A percentile compares a stretch with the other conserved stretches of the same genome.
Conservation (phyloP, 371 early-diverging fungal species). For the Sporodiniella umbellata region DNA sequence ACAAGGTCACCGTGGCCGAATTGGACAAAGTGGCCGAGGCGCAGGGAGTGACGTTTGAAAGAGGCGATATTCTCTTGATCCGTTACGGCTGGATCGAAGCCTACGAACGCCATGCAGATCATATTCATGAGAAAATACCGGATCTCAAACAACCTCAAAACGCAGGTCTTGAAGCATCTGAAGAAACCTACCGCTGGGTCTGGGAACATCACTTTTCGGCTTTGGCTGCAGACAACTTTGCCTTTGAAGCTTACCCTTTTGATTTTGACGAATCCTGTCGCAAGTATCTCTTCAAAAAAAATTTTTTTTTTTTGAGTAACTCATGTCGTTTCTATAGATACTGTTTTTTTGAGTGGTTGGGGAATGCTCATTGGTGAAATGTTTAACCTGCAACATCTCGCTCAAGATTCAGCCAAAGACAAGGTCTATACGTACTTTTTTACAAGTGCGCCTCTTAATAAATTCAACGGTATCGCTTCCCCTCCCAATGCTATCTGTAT, state of each 20-base stretch:
- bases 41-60: slow-evolving; percentile 34
- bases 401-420: slow-evolving; percentile 36
- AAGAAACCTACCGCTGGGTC: slow-evolving; percentile 41
- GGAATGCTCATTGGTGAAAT: slow-evolving; percentile 48
- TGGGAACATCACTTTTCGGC: slow-evolving; percentile 48
- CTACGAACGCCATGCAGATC: slow-evolving; percentile 13
- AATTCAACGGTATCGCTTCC: slow-evolving; percentile 34
- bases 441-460: slow-evolving; percentile 43
- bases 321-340: no score
- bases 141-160: slow-evolving; percentile 12
- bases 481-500: slow-evolving; percentile 45
- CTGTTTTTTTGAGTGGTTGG: slow-evolving; percentile 32
- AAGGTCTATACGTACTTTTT: slow-evolving; percentile 35
- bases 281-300: no score
- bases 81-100: slow-evolving; percentile 38
- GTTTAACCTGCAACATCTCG: slow-evolving; percentile 34
- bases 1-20: slow-evolving; percentile 33
- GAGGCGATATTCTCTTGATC: slow-evolving; percentile 39
- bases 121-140: slow-evolving; percentile 2
- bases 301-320: no score
- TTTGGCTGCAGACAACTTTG: slow-evolving; percentile 29
- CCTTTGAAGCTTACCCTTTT: slow-evolving; percentile 40
- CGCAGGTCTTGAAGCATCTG: slow-evolving; percentile 36
- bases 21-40: slow-evolving; percentile 31
- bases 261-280: slow-evolving; percentile 19